phyloP scores from a whole-genome alignment of 192 early-diverging fungal species.

The Glomus cerebriforme region DNA sequence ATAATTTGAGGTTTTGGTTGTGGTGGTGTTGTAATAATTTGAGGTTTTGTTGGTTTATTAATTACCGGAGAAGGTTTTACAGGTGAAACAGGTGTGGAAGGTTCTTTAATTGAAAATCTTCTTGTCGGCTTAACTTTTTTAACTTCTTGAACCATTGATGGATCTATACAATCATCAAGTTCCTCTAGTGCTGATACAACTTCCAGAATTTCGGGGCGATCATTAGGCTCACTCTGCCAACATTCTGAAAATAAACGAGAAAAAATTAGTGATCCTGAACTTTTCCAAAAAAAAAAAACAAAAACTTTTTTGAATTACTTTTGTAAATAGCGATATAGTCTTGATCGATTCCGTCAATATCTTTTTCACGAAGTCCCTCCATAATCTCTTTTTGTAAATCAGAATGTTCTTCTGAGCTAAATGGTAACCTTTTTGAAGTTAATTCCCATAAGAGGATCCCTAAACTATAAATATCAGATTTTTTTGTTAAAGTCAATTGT shows the following conservation, averaged over 20 bases:
- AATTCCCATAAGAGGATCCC: neutral
- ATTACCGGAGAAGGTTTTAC: neutral
- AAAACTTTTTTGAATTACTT: neutral
- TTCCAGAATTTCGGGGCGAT: neutral
- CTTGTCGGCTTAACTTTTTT: neutral
- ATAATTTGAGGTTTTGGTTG: too few relatives aligned
- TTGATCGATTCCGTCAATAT: neutral
- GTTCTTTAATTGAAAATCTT: neutral
- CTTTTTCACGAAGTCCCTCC: neutral
- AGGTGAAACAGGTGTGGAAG: neutral
- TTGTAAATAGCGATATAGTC: neutral
- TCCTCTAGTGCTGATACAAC: neutral
- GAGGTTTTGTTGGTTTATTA: neutral
- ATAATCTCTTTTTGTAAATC: neutral
- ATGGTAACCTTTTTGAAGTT: neutral
- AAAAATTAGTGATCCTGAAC: too few relatives aligned
- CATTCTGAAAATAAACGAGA: neutral
- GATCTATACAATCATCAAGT: neutral
- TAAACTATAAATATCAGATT: neutral
- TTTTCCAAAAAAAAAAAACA: too few relatives aligned
- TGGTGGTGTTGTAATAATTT: too few relatives aligned
- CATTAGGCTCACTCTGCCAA: neutral
- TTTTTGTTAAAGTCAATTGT: neutral
- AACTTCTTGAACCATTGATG: neutral
- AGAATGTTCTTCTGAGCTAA: neutral